Base-by-base conservation (phyloP, 306 rosid species). In the Dryas alaskensis region DNA sequence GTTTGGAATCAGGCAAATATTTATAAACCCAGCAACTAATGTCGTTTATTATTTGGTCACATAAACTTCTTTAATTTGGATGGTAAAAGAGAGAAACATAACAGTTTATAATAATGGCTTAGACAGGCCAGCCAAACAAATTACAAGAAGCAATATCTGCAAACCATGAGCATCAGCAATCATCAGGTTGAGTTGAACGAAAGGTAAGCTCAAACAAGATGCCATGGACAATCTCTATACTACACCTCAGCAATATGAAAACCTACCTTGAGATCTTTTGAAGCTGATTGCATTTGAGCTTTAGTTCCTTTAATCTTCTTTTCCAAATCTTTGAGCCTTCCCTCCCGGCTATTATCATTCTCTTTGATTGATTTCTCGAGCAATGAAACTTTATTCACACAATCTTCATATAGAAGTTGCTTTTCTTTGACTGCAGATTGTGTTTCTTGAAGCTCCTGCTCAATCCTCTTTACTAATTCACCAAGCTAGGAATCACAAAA, bases 341-440 rank as follows among this genome's bases (percentile, higher is more conserved):
- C 81, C 58, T 83, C 95, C 50, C 97, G 87, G 75, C 67, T 94
- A 79, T 82, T 86, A 60, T 79, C 91, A 76, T 94, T 94, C 8
- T 94, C 98, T 80, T 84, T 89, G 80, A 91, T 86, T 81, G 98
- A 88, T 81, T 87, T 91, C 86, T 91, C 92, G 69, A 94, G 97
- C 53, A 70, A 69, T 53, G 86, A 80, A 61, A 92, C 95, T 68
- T 84, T 83, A 71, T 80, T 82, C 69, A 88, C 84, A 65, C 92
- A 87, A 53, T 87, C 82, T 78, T 89, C 79, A 72, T 84, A 86
- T 72, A 82, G 48, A 47, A 84, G 69, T 78, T 94, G 85, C 48
- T 86, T 89, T 79, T 85, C 95, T 64, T 84, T 87, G 55, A 83
- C 86, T 10, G 89, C 76, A 76, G 79, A 69, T 76, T 89, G 92